Conservation (phyloP, 2,329 filamentous ascomycete species). For the Colletotrichum falcatum region DNA sequence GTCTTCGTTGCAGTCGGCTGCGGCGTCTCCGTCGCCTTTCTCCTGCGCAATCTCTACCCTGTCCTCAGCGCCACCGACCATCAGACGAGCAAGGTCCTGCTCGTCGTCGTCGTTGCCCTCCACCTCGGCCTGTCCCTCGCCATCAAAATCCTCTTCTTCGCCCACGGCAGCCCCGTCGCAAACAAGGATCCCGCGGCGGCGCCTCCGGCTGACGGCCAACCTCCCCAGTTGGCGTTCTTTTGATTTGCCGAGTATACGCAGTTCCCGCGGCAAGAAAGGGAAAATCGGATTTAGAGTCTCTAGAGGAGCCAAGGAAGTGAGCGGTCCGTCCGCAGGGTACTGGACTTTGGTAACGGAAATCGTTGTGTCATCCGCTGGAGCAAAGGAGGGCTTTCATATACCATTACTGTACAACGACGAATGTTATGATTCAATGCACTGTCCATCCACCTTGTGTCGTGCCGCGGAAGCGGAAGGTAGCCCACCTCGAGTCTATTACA, state of each 20-base stretch:
- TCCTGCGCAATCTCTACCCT: conserved; percentile 89
- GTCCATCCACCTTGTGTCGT: background rate
- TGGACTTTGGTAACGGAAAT: conserved; percentile 2
- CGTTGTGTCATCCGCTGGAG: conserved; percentile 9
- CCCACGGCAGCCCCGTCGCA: conserved; percentile 72
- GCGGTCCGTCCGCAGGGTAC: background rate
- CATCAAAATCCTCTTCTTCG: conserved; percentile 98
- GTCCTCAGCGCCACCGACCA: conserved; percentile 93
- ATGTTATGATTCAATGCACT: conserved; percentile 30
- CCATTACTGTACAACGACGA: conserved; percentile 36
- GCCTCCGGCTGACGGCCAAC: conserved; percentile 34
- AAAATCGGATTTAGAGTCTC: background rate
- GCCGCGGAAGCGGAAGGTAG: background rate
- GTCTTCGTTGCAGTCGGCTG: conserved; percentile 91
- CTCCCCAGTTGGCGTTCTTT: conserved; percentile 29
- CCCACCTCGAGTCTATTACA: background rate
- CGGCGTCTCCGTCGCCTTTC: conserved; percentile 83
- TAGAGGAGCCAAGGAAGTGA: background rate
- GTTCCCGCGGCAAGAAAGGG: background rate
- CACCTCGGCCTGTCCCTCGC: conserved; percentile 92
- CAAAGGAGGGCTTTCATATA: conserved; percentile 13
- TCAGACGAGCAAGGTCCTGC: conserved; percentile 88
- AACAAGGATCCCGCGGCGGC: conserved; percentile 28
- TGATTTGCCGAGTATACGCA: conserved; percentile 1
- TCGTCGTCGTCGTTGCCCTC: conserved; percentile 84